Conservation (phyloP, 2,329 filamentous ascomycete genomes). For the Trichoderma arundinaceum region DNA sequence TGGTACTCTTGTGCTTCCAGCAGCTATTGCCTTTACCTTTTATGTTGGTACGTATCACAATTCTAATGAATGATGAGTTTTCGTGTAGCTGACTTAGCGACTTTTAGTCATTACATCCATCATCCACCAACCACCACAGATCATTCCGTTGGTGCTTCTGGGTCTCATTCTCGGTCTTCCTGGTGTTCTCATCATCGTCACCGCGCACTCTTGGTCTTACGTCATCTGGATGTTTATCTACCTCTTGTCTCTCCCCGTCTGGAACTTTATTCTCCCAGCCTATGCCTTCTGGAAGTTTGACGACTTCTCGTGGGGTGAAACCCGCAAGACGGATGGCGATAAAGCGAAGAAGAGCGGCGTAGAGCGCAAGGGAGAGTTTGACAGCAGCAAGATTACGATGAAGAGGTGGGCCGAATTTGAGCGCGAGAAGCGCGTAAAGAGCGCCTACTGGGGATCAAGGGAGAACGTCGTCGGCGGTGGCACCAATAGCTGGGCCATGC, state of each 20-base stretch:
- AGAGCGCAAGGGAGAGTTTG: constrained; percentile 93
- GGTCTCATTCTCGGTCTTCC: constrained; percentile 92
- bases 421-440: constrained; percentile 60
- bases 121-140: constrained; percentile 73
- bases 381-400: constrained; percentile 99
- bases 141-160: constrained; percentile 89
- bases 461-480: constrained; percentile 56
- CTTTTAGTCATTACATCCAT: constrained; percentile 81
- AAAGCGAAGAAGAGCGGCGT: constrained; percentile 85
- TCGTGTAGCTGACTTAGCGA: not conserved
- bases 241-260: constrained; percentile 87
- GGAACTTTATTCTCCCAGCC: constrained; percentile 93
- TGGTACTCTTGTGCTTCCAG: constrained; percentile 91
- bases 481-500: constrained; percentile 51
- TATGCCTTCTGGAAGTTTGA: constrained; percentile 99
- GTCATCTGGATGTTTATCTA: constrained; percentile 98
- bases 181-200: constrained; percentile 87
- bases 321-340: constrained; percentile 90
- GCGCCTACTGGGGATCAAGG: constrained; percentile 57
- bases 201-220: constrained; percentile 90
- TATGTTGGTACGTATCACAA: constrained; percentile 78
- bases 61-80: not conserved
- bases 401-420: constrained; percentile 98
- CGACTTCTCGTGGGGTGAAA: constrained; percentile 99
- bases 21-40: constrained; percentile 95